Evolutionary conservation across 129 eudicot genomes (phyloP).

Genomic region (Tagetes erecta): DNA sequence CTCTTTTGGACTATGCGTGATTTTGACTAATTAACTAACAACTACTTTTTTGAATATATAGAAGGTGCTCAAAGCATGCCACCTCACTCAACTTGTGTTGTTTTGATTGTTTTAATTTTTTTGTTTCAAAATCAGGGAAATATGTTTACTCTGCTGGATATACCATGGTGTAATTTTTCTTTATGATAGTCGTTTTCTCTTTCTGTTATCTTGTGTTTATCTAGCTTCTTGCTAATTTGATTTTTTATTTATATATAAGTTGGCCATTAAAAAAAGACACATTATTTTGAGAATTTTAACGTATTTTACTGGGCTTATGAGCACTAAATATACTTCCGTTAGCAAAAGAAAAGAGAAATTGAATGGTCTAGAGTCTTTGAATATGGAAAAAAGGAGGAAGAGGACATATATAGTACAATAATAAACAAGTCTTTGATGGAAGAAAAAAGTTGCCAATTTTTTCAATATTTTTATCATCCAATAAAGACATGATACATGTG

Average conservation of each 20-base stretch:
- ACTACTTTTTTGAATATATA: conserved; percentile 15
- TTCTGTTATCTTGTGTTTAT: too few species aligned
- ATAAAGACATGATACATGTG: neutral
- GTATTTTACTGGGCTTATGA: too few species aligned
- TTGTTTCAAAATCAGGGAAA: too few species aligned
- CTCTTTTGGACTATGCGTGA: neutral
- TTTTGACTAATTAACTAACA: conserved; percentile 27
- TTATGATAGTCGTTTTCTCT: too few species aligned
- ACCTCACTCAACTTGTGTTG: neutral
- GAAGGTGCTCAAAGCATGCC: neutral
- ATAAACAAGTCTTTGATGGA: neutral
- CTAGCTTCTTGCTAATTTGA: too few species aligned
- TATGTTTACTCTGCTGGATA: too few species aligned
- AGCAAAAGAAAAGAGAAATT: neutral
- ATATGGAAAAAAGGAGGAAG: neutral
- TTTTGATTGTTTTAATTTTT: neutral
- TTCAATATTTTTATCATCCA: neutral
- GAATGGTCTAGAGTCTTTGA: neutral
- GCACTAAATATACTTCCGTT: too few species aligned
- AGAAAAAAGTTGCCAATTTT: neutral
- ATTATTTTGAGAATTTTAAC: too few species aligned
- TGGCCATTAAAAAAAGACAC: too few species aligned
- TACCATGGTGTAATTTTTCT: too few species aligned
- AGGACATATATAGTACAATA: neutral
- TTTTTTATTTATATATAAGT: too few species aligned